These are phyloP conservation scores for Leccinum broughii DNA, from an alignment of 768 basidiomycete genomes.

Conservation along the genomic window DNA sequence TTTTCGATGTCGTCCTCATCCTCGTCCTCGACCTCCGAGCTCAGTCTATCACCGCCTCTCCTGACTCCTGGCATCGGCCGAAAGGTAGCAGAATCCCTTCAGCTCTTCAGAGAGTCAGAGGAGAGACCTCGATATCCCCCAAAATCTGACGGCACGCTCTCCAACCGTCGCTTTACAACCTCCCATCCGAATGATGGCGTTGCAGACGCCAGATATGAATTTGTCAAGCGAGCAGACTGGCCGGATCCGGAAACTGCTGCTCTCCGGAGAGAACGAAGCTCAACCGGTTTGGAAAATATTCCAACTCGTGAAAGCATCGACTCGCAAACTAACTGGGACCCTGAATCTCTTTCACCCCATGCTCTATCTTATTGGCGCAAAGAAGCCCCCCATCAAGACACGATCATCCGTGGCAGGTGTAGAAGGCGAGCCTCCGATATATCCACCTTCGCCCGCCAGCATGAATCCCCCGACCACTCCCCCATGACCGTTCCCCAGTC, in stretches of 20 bases:
- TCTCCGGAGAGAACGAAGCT: slow-evolving; percentile 66
- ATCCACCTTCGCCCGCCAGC: slow-evolving; percentile 33
- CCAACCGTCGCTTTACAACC: slow-evolving; percentile 35
- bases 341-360: slow-evolving; percentile 27
- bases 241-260: slow-evolving; percentile 76
- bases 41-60: slow-evolving; percentile 9
- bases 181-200: slow-evolving; percentile 51
- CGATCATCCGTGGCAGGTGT: slow-evolving; percentile 54
- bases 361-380: slow-evolving; percentile 56
- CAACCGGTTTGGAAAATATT: slow-evolving; percentile 55
- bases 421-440: slow-evolving; percentile 55
- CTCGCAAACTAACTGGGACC: slow-evolving; percentile 24
- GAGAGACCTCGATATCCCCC: slow-evolving; percentile 33
- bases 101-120: slow-evolving; percentile 78
- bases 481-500: slow-evolving; percentile 36
- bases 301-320: slow-evolving; percentile 50
- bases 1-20: slow-evolving; percentile 29
- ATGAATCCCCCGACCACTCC: slow-evolving; percentile 28
- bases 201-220: slow-evolving; percentile 71
- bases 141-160: slow-evolving; percentile 24
- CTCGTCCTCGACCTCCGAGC: slow-evolving; percentile 23
- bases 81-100: slow-evolving; percentile 80
- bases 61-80: slow-evolving; percentile 58
- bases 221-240: slow-evolving; percentile 85
- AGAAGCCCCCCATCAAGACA: slow-evolving; percentile 45